A percentile compares a stretch with the other conserved stretches of the same genome.
These are phyloP conservation scores for Nannochloropsis salina DNA, from an alignment of 108 stramenopile genomes.

Conservation along the genomic window DNA sequence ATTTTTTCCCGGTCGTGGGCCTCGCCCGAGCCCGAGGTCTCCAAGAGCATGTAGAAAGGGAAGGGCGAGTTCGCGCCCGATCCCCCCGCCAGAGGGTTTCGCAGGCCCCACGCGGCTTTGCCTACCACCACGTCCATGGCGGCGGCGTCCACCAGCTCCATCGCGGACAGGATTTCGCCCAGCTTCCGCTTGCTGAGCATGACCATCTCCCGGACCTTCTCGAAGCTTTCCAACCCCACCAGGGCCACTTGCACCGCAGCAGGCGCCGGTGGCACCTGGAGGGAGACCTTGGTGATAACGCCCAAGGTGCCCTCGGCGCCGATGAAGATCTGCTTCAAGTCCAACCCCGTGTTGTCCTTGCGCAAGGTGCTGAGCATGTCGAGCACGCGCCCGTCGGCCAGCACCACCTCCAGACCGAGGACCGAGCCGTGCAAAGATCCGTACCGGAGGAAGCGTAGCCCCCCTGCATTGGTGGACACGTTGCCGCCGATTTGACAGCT, in stretches of 20 bases:
- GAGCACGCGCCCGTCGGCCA: slow-evolving; percentile 71
- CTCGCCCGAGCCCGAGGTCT: slow-evolving; percentile 73
- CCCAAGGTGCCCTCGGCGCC: slow-evolving; percentile 94
- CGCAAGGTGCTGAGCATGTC: slow-evolving; percentile 62
- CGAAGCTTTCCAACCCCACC: slow-evolving; percentile 65
- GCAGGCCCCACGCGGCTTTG: slow-evolving; percentile 27
- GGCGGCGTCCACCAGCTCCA: slow-evolving; percentile 78
- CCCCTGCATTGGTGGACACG: slow-evolving; percentile 89
- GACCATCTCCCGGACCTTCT: slow-evolving; percentile 59
- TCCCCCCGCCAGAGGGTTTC: neutral
- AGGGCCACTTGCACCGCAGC: slow-evolving; percentile 65
- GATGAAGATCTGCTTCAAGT: slow-evolving; percentile 85
- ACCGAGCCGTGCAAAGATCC: slow-evolving; percentile 80
- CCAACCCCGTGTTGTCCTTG: slow-evolving; percentile 95
- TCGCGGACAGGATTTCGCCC: slow-evolving; percentile 77
- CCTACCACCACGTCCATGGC: slow-evolving; percentile 59
- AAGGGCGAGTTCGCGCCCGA: slow-evolving; percentile 18
- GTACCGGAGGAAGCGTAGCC: slow-evolving; percentile 67
- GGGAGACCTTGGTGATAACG: slow-evolving; percentile 73
- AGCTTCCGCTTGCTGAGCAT: slow-evolving; percentile 61
- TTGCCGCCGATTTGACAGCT: slow-evolving; percentile 94
- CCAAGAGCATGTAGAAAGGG: slow-evolving; percentile 72
- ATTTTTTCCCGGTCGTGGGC: slow-evolving; percentile 75
- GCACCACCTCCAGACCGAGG: slow-evolving; percentile 84
- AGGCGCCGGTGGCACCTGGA: slow-evolving; percentile 53